These are phyloP conservation scores for Calocera viscosa DNA, from an alignment of 768 basidiomycete genomes.

Conservation along the genomic window DNA sequence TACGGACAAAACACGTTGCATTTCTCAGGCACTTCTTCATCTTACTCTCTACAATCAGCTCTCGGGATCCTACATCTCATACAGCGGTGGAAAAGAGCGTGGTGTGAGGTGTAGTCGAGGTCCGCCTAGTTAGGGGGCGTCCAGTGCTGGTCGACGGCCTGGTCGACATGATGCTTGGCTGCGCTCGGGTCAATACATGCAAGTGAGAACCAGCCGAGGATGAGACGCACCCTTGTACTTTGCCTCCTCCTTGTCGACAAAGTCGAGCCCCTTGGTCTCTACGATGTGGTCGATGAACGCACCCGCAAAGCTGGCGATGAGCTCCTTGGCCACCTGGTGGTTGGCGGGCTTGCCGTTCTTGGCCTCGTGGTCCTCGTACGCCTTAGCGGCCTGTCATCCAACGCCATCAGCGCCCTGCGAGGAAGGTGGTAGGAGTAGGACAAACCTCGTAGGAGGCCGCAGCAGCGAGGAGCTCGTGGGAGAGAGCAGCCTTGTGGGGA, in stretches of 20 bases:
- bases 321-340: conserved; percentile 26
- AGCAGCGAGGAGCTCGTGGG: conserved; percentile 55
- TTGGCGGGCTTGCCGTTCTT: conserved; percentile 26
- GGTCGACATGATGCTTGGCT: conserved; percentile 2
- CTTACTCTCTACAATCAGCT: background rate
- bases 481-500: conserved; percentile 43
- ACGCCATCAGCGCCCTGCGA: background rate
- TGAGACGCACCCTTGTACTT: conserved; percentile 13
- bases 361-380: conserved; percentile 26
- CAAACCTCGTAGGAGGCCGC: conserved; percentile 53
- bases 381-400: background rate
- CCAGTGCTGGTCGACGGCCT: background rate
- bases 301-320: conserved; percentile 24
- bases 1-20: background rate
- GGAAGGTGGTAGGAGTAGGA: background rate
- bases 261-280: conserved; percentile 30
- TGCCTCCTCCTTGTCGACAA: conserved; percentile 21
- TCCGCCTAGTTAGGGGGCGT: background rate
- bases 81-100: background rate
- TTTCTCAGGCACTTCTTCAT: background rate
- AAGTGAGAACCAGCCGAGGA: background rate
- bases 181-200: background rate
- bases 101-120: background rate
- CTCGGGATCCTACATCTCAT: background rate
- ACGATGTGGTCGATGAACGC: conserved; percentile 12